Evolutionary conservation across 257 asterid genomes (phyloP).

Genomic region (Gentiana dahurica): DNA sequence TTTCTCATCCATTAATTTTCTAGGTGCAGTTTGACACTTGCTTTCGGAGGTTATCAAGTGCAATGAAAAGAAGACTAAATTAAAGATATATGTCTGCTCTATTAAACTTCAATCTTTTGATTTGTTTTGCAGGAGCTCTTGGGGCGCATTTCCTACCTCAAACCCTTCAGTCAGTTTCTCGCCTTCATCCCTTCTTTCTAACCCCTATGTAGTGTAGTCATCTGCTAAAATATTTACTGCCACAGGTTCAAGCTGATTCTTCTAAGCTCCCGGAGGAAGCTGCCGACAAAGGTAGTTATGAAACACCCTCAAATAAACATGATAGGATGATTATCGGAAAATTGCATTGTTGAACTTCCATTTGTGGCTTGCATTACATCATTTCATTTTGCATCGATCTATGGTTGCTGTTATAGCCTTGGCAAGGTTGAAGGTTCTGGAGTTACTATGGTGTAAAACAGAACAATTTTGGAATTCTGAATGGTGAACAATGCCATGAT

Average conservation of each 20-base stretch:
- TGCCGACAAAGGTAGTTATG: slow-evolving; percentile 39
- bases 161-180: slow-evolving; percentile 35
- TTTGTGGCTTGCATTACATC: neutral
- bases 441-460: neutral
- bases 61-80: no score
- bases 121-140: slow-evolving; percentile 44
- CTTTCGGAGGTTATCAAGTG: no score
- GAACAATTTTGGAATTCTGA: no score
- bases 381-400: neutral
- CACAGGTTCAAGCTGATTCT: slow-evolving; percentile 32
- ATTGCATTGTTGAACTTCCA: neutral
- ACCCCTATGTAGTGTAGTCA: neutral
- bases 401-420: neutral
- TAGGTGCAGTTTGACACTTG: no score
- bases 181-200: slow-evolving; percentile 1
- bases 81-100: no score
- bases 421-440: neutral
- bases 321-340: no score
- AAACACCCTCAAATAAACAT: neutral
- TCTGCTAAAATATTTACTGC: neutral
- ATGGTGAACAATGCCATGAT: no score
- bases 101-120: no score
- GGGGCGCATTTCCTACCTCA: slow-evolving; percentile 60
- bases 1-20: no score
- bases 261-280: slow-evolving; percentile 22